Evolutionary conservation across 106 monocot genomes (phyloP), one percentile per base, ranked within the genome.

Genomic region (Dendrobium catenatum): DNA sequence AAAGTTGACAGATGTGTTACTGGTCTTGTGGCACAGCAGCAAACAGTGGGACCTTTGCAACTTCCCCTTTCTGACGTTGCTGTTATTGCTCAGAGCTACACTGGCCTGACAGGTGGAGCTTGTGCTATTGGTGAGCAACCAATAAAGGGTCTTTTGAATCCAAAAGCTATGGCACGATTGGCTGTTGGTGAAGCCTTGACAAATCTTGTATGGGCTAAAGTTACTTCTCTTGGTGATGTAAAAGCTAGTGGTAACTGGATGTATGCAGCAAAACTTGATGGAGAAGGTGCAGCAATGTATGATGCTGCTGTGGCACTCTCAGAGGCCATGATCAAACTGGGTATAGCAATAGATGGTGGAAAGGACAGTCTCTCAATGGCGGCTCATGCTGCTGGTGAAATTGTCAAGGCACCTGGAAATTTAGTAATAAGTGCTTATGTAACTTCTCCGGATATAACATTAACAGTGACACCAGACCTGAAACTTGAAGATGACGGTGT

Each of bases 311-410:
- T 86, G 17, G 92, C 94, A 4, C 83, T 98, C 9, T 86, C 95
- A 9, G 95, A 95, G 55, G 80, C 92, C 49, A 98, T 98, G 98
- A 95, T 98, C 80, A 88, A 98, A 79, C 78, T 98, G n/a, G 98
- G 98, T 15, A 89, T 98, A 85, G 98, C 98, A 18, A 98, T 95
- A 58, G 98, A 98, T 85, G 98, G 98, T n/a, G 98, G 98, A n/a
- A 98, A 98, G 81, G 98, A 98, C 77, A 95, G 98, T 78, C 93
- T 98, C 72, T 98, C 98, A 6, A 98, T 98, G 98, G 98, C 98
- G 4, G 98, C 98, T 72, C 89, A 80, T 58, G 91, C 55, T 31
- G 84, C 48, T 47, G 88, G 86, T 74, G 95, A 98, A 85, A 82
- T 93, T 81, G 98, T 98, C 55, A 95, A 98, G 81, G 98, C 95